Evolutionary conservation across 73 alveolate species (phyloP), one percentile per base, ranked within the genome.

Genomic region (Paramecium bursaria): DNA sequence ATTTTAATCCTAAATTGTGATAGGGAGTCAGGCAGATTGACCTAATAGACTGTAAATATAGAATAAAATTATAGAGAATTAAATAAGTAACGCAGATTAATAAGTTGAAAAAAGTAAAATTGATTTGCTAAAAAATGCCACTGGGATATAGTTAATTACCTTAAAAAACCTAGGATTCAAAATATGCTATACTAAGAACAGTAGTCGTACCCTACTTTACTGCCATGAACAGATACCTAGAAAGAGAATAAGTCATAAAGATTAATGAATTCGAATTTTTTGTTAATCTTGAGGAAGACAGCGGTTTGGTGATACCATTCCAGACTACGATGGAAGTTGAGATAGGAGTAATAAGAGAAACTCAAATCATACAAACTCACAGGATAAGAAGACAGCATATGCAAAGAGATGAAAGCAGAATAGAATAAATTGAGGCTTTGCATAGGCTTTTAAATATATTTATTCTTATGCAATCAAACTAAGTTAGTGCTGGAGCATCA

Each of bases 261-360:
- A 67, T 67, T 67, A 15, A 23, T 13, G 82, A 67, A 7, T 67
- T 67, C 23, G 82, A 67, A 67, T 67, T 67, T 67, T 15, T 39
- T 21, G 82, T 42, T 0, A 1, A 67, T 3, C 19, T 67, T 42
- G 10, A 25, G 7, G 82, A 67, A 35, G 82, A 67, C 4, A 15
- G 25, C 5, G 82, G 82, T 39, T 3, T 67, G 11, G 82, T 67
- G 17, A 26, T 67, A 2, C 82, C 82, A 3, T 17, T 39, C 44
- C 22, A 67, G 2, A 67, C 82, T 14, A 11, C 17, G 44, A 17
- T 67, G 33, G 82, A 67, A 25, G 15, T 67, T 3, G 55, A 31
- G 1, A 39, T 67, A 1, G 2, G 23, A 13, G 19, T 46, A 3
- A 26, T 17, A 1, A 67, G 49, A 7, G 29, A 29, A 29, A 1